Conservation (phyloP, 73 alveolate species). For the Paraurostyla sp. region DNA sequence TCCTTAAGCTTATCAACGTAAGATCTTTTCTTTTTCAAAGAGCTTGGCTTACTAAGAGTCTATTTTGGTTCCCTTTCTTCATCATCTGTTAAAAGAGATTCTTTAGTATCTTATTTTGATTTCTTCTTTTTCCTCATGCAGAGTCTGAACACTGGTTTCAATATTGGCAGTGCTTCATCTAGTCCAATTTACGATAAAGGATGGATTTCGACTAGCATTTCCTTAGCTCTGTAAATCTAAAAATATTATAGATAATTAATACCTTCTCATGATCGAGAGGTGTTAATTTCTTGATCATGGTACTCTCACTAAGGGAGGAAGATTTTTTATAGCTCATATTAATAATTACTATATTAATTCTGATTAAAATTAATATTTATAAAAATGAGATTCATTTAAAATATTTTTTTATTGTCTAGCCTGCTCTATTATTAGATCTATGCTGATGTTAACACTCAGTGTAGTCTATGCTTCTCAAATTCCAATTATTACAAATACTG, state of each 20-base stretch:
- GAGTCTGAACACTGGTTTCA: neutral
- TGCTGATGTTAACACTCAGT: neutral
- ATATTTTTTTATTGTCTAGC: neutral
- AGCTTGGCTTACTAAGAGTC: no score
- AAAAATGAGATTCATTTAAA: no score
- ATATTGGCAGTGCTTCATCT: neutral
- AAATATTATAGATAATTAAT: neutral
- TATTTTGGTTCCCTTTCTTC: neutral
- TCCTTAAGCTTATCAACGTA: neutral
- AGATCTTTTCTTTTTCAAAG: neutral
- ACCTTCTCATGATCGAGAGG: constrained; percentile 21
- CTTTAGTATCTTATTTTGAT: neutral
- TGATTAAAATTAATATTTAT: no score
- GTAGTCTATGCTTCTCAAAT: neutral
- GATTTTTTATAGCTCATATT: neutral
- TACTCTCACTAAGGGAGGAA: neutral
- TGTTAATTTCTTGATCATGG: neutral
- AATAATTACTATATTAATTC: no score
- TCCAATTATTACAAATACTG: neutral
- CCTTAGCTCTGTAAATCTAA: constrained; percentile 44
- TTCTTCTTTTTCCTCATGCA: neutral
- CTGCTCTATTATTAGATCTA: neutral
- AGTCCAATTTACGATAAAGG: neutral
- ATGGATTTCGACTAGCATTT: neutral
- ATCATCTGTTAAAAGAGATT: no score